A percentile compares a stretch with the other conserved stretches of the same genome.
Evolutionary conservation across 2,329 filamentous ascomycete species (phyloP).

Genomic region (Colletotrichum limetticola): DNA sequence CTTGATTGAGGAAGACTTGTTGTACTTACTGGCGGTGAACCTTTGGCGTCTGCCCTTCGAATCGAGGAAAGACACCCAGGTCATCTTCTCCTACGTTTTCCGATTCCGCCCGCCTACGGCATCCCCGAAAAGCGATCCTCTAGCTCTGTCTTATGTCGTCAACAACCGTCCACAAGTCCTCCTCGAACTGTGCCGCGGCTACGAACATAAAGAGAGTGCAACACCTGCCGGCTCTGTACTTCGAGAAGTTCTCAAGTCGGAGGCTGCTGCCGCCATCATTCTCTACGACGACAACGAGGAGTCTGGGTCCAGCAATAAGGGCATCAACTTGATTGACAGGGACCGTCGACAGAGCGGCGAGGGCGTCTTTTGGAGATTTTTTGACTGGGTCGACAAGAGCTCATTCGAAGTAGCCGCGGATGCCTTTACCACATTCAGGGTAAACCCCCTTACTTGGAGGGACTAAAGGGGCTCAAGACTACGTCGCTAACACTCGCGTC

Average conservation of each 20-base stretch:
- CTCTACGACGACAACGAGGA: constrained; percentile 88
- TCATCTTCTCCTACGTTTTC: constrained; percentile 95
- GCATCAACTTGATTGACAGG: constrained; percentile 81
- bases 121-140: constrained; percentile 77
- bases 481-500: background rate
- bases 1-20: constrained; percentile 88
- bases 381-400: constrained; percentile 95
- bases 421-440: constrained; percentile 96
- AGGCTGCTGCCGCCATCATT: constrained; percentile 89
- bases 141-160: constrained; percentile 89
- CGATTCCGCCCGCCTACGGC: constrained; percentile 82
- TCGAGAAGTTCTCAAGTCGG: constrained; percentile 88
- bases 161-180: constrained; percentile 88
- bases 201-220: constrained; percentile 89
- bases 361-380: constrained; percentile 96
- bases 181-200: constrained; percentile 87
- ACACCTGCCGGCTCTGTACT: constrained; percentile 91
- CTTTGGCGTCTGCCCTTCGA: constrained; percentile 93
- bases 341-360: constrained; percentile 79
- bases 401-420: constrained; percentile 97
- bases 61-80: constrained; percentile 93
- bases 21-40: constrained; percentile 83
- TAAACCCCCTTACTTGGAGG: constrained; percentile 55
- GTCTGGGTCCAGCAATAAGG: constrained; percentile 76
- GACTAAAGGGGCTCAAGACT: background rate